Evolutionary conservation across 164 flowering plant species (phyloP).

Genomic region (Umbilicus rupestris): DNA sequence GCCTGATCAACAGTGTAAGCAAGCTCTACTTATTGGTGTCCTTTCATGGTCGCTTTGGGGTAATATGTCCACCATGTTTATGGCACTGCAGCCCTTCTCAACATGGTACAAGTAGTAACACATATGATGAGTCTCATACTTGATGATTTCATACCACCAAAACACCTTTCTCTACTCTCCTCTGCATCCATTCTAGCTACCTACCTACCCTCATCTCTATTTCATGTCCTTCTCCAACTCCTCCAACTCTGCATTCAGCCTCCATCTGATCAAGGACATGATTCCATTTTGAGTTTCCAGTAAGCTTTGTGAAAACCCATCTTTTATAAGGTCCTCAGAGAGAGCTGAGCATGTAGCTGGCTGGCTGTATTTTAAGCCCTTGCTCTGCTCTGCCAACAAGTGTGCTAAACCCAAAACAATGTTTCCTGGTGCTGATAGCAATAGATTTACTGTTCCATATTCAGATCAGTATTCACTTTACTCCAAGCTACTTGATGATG

Average conservation of each 20-base stretch:
- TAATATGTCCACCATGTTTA: neutral
- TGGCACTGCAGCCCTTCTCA: no score
- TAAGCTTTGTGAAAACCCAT: no score
- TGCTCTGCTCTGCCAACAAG: neutral
- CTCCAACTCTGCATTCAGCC: neutral
- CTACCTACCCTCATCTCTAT: neutral
- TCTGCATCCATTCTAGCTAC: no score
- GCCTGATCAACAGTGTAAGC: no score
- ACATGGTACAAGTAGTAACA: neutral
- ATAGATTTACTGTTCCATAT: conserved; percentile 1
- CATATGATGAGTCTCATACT: no score
- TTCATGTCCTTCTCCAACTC: neutral
- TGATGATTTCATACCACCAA: neutral
- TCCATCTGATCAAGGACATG: neutral
- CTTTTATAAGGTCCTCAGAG: no score
- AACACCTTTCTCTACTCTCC: no score
- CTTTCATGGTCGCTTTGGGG: neutral
- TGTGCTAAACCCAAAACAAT: neutral
- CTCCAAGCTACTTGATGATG: neutral
- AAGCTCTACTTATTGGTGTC: neutral
- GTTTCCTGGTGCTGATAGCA: neutral
- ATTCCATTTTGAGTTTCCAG: no score
- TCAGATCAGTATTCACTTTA: neutral
- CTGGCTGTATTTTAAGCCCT: neutral
- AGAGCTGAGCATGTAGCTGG: no score